A percentile compares a stretch with the other conserved stretches of the same genome.
These are phyloP conservation scores for Cytospora piceicola DNA, from an alignment of 2,329 filamentous ascomycete genomes.

Conservation along the genomic window DNA sequence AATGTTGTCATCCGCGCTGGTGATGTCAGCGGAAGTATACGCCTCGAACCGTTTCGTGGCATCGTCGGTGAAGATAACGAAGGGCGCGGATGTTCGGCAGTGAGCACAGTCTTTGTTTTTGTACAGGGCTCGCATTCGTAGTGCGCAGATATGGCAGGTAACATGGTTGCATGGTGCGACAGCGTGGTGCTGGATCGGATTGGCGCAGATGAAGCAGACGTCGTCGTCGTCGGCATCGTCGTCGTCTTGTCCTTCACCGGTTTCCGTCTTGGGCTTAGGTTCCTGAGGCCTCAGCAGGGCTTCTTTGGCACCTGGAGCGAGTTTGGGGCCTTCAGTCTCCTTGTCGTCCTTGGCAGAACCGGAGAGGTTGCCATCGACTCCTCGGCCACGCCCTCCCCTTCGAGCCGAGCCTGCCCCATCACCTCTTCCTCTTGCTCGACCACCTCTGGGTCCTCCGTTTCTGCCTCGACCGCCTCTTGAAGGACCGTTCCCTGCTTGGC, in stretches of 20 bases:
- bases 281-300: constrained; percentile 15
- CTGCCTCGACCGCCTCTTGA: constrained; percentile 43
- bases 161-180: constrained; percentile 94
- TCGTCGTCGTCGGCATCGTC: constrained; percentile 68
- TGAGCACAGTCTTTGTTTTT: constrained; percentile 97
- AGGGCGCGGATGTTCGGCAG: constrained; percentile 77
- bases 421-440: constrained; percentile 45
- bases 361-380: constrained; percentile 32
- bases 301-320: constrained; percentile 26
- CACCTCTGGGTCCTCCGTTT: constrained; percentile 49
- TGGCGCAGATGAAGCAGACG: constrained; percentile 97
- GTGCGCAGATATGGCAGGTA: constrained; percentile 93
- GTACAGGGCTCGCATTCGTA: constrained; percentile 90
- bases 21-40: constrained; percentile 74
- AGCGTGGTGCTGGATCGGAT: constrained; percentile 82
- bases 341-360: constrained; percentile 17
- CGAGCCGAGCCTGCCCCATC: constrained; percentile 40
- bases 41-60: constrained; percentile 81
- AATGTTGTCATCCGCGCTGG: constrained; percentile 78
- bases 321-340: constrained; percentile 15
- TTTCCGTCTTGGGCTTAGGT: constrained; percentile 19
- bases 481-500: constrained; percentile 31
- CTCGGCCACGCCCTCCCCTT: constrained; percentile 44
- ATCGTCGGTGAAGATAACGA: constrained; percentile 92
- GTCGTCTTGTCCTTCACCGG: constrained; percentile 29